Base-by-base conservation (phyloP, 805 yeast genomes). In the Wickerhamiella sergipiensis region DNA sequence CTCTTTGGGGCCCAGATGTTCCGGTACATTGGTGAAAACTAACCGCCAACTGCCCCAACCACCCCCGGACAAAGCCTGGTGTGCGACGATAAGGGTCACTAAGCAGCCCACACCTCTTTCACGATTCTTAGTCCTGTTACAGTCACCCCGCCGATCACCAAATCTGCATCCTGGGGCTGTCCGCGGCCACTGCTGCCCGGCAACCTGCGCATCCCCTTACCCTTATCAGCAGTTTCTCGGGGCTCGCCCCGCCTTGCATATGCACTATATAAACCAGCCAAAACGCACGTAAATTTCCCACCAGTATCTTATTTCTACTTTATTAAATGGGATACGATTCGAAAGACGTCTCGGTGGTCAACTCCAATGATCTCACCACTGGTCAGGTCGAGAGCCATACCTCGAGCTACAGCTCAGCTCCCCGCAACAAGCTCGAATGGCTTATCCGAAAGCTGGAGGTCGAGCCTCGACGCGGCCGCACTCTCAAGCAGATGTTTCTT, bases 401-500 rank as follows among this genome's bases (percentile, higher is more conserved):
- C 15, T 29, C 33, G 3, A 12, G 33, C 33, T 29, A 29, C 9
- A 29, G 33, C 15, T 6, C 33, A 8, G 15, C 33, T 29, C 33
- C 33, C 33, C 33, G 33, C 12, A 38, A 18, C 19, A 38, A 38
- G 21, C 12, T n/a, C 21, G 42, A 43, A n/a, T 18, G 46, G 36
- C n/a, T 24, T 15, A 10, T 43, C 12, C 23, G 46, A 15, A 24
- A 24, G 19, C 3, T 43, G 29, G 46, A 43, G 21, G 26, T 43
- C 21, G 36, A 43, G 21, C 17, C 17, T n/a, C 3, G 36, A 24
- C n/a, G n/a, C n/a, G 45, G 45, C 21, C 46, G 33, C 21, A 15
- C 23, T 18, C 69, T 82, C 38, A 68, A 84, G 2, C 85, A 85
- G 60, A 70, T 81, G 55, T 87, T 83, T 59, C 71, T 87, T 39